Evolutionary conservation across 2,329 filamentous ascomycete genomes (phyloP).

Genomic region (Xylariaceae sp.): DNA sequence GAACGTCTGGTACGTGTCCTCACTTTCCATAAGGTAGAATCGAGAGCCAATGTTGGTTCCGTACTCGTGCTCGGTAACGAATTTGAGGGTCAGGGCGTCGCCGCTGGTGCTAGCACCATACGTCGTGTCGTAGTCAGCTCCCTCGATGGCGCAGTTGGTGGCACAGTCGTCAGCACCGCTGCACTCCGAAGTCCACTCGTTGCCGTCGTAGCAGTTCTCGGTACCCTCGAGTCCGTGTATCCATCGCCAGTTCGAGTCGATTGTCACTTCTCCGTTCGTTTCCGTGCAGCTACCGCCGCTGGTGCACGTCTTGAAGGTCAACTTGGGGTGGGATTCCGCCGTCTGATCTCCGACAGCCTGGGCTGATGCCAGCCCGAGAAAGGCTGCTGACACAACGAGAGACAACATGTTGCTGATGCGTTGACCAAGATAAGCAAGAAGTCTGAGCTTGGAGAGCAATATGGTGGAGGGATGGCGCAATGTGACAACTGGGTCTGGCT

Average conservation of each 20-base stretch:
- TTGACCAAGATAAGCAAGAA: conserved; percentile 13
- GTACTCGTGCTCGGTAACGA: conserved; percentile 53
- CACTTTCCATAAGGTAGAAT: conserved; percentile 61
- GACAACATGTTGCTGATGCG: conserved; percentile 34
- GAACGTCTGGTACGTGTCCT: conserved; percentile 61
- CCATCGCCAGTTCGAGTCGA: conserved; percentile 59
- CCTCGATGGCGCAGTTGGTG: conserved; percentile 49
- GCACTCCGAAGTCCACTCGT: conserved; percentile 43
- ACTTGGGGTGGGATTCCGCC: conserved; percentile 48
- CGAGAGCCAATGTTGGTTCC: conserved; percentile 49
- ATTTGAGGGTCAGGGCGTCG: conserved; percentile 53
- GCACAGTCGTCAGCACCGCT: conserved; percentile 45
- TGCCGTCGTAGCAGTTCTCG: conserved; percentile 55
- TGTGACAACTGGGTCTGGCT: conserved; percentile 13
- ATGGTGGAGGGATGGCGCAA: conserved; percentile 9
- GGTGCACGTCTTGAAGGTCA: conserved; percentile 53
- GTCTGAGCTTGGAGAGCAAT: conserved; percentile 18
- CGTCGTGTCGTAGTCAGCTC: conserved; percentile 49
- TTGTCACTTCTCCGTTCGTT: conserved; percentile 49
- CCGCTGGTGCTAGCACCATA: conserved; percentile 53
- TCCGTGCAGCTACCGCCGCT: conserved; percentile 46
- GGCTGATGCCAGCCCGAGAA: conserved; percentile 44
- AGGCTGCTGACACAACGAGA: conserved; percentile 34
- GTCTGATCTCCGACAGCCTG: conserved; percentile 48
- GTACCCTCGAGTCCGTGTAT: conserved; percentile 46